Evolutionary conservation across 306 rosid genomes (phyloP).

Genomic region (Gynostemma pentaphyllum): DNA sequence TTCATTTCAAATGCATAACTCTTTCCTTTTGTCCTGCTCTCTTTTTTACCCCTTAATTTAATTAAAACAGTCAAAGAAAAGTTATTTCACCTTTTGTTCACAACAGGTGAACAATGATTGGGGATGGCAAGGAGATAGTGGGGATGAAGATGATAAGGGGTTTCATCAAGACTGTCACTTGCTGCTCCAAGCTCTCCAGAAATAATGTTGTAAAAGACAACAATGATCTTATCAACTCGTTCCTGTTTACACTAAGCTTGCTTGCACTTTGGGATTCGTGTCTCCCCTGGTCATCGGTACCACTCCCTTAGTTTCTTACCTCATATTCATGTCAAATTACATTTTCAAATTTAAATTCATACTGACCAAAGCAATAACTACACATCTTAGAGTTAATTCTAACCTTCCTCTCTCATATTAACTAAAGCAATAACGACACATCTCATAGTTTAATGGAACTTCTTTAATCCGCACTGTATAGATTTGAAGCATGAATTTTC

Average conservation of each 20-base stretch:
- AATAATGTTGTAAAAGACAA: conserved; percentile 8
- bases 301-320: too few species aligned
- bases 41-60: not conserved
- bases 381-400: too few species aligned
- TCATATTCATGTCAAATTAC: too few species aligned
- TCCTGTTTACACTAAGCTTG: conserved; percentile 51
- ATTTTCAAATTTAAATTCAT: too few species aligned
- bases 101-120: conserved; percentile 60
- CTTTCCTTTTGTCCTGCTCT: not conserved
- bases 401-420: too few species aligned
- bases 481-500: too few species aligned
- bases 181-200: conserved; percentile 34
- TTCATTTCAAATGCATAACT: not conserved
- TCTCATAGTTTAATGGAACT: too few species aligned
- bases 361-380: too few species aligned
- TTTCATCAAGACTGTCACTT: conserved; percentile 67
- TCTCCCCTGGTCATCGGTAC: conserved; percentile 54
- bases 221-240: not conserved
- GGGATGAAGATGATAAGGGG: conserved; percentile 75
- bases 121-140: conserved; percentile 28
- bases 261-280: conserved; percentile 70
- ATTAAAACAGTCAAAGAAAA: not conserved
- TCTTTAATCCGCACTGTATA: too few species aligned
- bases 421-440: too few species aligned
- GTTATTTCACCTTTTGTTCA: not conserved